Conservation (phyloP, 768 basidiomycete genomes). For the Panellus pusillus region DNA sequence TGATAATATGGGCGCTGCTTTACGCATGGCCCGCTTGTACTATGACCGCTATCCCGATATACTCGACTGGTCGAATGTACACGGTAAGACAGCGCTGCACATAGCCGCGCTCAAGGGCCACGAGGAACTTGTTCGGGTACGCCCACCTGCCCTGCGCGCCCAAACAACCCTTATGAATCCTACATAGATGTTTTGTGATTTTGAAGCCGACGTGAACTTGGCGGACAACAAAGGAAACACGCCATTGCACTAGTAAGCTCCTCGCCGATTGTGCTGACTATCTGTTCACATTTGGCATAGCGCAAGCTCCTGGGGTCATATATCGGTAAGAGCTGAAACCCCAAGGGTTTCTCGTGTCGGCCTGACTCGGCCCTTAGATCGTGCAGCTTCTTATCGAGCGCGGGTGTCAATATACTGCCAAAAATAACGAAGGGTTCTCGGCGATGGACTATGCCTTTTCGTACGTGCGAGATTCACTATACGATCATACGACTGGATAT, state of each 20-base stretch:
- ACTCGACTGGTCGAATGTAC: slow-evolving; percentile 89
- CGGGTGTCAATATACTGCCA: slow-evolving; percentile 79
- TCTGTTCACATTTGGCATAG: slow-evolving; percentile 34
- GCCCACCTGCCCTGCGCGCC: slow-evolving; percentile 24
- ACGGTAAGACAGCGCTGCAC: slow-evolving; percentile 90
- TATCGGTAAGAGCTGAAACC: slow-evolving; percentile 53
- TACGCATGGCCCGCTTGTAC: slow-evolving; percentile 87
- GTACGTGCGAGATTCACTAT: slow-evolving; percentile 39
- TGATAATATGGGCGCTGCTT: slow-evolving; percentile 68
- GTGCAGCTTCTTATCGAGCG: slow-evolving; percentile 86
- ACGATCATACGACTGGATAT: background rate
- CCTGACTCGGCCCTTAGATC: slow-evolving; percentile 44
- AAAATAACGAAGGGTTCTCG: slow-evolving; percentile 90
- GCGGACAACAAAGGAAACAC: slow-evolving; percentile 92
- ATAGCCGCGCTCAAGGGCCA: slow-evolving; percentile 87
- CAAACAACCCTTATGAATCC: slow-evolving; percentile 10
- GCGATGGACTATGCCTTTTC: slow-evolving; percentile 93
- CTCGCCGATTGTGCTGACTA: background rate
- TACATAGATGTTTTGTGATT: slow-evolving; percentile 82
- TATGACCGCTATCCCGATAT: slow-evolving; percentile 84
- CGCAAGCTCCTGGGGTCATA: slow-evolving; percentile 86
- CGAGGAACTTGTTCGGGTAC: slow-evolving; percentile 82
- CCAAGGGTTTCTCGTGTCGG: background rate
- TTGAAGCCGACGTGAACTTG: slow-evolving; percentile 87
- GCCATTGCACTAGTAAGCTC: slow-evolving; percentile 83